Evolutionary conservation across 2,329 filamentous ascomycete species (phyloP), one percentile per base, ranked within the genome.

Genomic region (Pseudocercospora macadamiae): DNA sequence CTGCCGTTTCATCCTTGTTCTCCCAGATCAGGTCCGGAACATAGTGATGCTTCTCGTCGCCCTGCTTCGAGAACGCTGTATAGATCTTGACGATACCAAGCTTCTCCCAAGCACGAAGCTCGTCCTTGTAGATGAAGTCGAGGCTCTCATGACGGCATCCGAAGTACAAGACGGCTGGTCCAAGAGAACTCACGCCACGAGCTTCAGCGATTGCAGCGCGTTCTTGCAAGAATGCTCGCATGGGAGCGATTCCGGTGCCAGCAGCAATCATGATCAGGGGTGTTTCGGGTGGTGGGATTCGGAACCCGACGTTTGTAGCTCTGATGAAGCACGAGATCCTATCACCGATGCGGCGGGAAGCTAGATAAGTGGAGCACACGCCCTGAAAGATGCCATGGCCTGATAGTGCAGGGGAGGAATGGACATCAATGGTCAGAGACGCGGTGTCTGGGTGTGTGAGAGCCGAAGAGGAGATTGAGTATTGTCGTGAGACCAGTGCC

Each of bases 371-470:
- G 0, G 73, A 71, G 1, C 76, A 75, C 2, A 77, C 76, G 23
- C 76, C 76, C 6, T 74, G 68, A 56, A 74, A 73, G 12, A 70
- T 69, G 5, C 57, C 57, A 12, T 62, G 62, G 10, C 54, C 56
- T 10, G 59, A 59, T 2, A 58, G 45, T 3, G 64, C 59, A 2
- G 62, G 64, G 0, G 60, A 54, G n/a, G 26, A 39, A 45, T 61
- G 54, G 10, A 91, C 80, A 2, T 82, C 81, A 75, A 88, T 90
- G 2, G 87, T 90, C 25, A 92, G 79, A 82, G 57, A 59, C 9
- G 57, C 58, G 4, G 55, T 61, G 18, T 55, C 51, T 19, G 52
- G 57, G 4, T 59, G 45, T 12, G 44, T 54, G 9, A 66, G 51
- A 12, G 66, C 54, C 1, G 66, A 69, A 5, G 66, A 69, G 6